These are phyloP conservation scores for Medicago arabica DNA, from an alignment of 306 rosid species.

Conservation along the genomic window DNA sequence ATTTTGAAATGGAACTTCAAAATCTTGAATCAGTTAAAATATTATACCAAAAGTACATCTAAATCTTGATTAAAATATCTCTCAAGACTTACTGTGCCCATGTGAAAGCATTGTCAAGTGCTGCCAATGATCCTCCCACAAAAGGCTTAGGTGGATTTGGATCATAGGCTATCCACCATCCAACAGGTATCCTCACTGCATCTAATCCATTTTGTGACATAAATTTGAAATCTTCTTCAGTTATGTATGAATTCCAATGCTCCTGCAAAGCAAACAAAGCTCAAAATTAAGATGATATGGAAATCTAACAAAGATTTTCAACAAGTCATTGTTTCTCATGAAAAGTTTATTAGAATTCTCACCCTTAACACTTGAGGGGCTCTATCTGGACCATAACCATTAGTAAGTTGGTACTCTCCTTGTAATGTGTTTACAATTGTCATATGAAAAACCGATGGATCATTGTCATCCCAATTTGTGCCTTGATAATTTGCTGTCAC, in stretches of 20 bases:
- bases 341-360: background rate
- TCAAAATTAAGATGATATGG: background rate
- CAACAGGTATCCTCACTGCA: slow-evolving; percentile 70
- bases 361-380: slow-evolving; percentile 58
- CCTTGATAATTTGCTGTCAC: slow-evolving; percentile 61
- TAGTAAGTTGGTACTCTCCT: slow-evolving; percentile 68
- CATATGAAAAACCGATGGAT: slow-evolving; percentile 60
- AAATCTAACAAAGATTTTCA: background rate
- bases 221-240: slow-evolving; percentile 63
- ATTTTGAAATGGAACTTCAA: too few relatives aligned
- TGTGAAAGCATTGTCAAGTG: slow-evolving; percentile 66
- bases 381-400: slow-evolving; percentile 62
- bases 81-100: slow-evolving; percentile 62
- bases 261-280: slow-evolving; percentile 35
- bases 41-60: too few relatives aligned
- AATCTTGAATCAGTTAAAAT: too few relatives aligned
- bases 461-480: slow-evolving; percentile 54
- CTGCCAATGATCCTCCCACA: slow-evolving; percentile 61
- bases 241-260: slow-evolving; percentile 64
- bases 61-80: background rate
- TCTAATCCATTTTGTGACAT: slow-evolving; percentile 60
- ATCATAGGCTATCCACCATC: slow-evolving; percentile 74
- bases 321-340: background rate
- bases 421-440: slow-evolving; percentile 20
- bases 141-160: slow-evolving; percentile 72